phyloP scores from a whole-genome alignment of 208 protist species.

The Crithidia expoeki region DNA sequence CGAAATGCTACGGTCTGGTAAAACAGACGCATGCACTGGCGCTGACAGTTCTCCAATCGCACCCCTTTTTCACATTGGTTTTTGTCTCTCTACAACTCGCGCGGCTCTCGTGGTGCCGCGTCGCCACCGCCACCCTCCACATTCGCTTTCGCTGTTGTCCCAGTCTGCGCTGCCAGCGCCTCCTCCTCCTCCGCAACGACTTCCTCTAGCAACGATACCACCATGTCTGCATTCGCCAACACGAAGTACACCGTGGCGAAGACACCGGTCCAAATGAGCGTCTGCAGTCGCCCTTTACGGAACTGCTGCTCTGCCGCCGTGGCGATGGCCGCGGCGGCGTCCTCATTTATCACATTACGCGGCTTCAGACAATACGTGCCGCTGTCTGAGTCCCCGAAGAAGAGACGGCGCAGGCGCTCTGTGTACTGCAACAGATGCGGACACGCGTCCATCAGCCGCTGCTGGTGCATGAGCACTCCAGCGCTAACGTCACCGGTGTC shows the following conservation, averaged over 20 bases:
- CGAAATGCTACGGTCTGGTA: too few species aligned
- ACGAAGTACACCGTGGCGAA: constrained; percentile 77
- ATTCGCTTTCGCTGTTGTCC: neutral
- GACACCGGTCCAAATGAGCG: constrained; percentile 56
- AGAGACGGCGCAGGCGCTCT: constrained; percentile 69
- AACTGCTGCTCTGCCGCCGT: constrained; percentile 51
- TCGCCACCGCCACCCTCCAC: neutral
- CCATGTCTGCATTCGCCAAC: constrained; percentile 62
- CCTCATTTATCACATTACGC: constrained; percentile 5
- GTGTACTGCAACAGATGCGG: constrained; percentile 68
- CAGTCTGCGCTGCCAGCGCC: constrained; percentile 5
- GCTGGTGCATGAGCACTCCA: constrained; percentile 25
- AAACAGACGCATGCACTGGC: too few species aligned
- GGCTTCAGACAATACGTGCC: constrained; percentile 68
- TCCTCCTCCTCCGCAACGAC: constrained; percentile 42
- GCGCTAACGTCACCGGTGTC: constrained; percentile 38
- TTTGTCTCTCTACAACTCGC: too few species aligned
- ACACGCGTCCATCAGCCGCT: constrained; percentile 60
- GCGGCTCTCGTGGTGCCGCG: neutral
- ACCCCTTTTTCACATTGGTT: too few species aligned
- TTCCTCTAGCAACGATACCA: constrained; percentile 41
- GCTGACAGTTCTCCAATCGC: too few species aligned
- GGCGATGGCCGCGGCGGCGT: constrained; percentile 1
- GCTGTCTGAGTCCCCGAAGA: constrained; percentile 83
- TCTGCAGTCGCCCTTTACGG: constrained; percentile 48